These are phyloP conservation scores for Euphrasia confusa DNA, from an alignment of 257 asterid species.

Conservation along the genomic window DNA sequence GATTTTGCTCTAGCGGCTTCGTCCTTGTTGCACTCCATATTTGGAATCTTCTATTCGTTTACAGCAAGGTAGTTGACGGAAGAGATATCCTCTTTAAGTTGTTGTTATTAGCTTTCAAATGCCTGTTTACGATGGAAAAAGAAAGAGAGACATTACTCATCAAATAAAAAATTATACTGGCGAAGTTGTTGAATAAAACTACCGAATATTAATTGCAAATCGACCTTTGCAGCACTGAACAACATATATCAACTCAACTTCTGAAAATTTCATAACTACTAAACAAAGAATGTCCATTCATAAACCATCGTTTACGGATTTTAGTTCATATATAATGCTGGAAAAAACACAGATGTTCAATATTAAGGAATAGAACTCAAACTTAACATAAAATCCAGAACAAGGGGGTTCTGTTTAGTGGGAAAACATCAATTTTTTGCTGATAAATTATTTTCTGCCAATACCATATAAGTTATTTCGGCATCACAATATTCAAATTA, in stretches of 20 bases:
- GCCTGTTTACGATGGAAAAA: not conserved
- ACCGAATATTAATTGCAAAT: no score
- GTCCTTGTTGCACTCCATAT: slow-evolving; percentile 83
- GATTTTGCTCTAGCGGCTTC: slow-evolving; percentile 66
- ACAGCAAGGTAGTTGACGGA: slow-evolving; percentile 17
- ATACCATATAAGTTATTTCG: not conserved
- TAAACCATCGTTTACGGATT: slow-evolving; percentile 16
- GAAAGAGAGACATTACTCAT: not conserved
- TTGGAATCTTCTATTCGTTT: slow-evolving; percentile 15
- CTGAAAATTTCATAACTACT: not conserved
- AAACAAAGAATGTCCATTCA: not conserved
- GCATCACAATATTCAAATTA: slow-evolving; percentile 4
- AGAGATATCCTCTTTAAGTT: slow-evolving; percentile 12
- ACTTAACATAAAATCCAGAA: not conserved
- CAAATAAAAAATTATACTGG: no score
- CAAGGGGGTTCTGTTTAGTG: not conserved
- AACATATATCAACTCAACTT: slow-evolving; percentile 11
- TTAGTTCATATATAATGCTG: slow-evolving; percentile 1
- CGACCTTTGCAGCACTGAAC: not conserved
- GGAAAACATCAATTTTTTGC: not conserved
- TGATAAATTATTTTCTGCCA: slow-evolving; percentile 1
- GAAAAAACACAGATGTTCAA: not conserved
- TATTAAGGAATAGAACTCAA: not conserved
- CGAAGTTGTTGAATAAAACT: no score
- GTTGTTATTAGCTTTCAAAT: no score